Percentiles rank a stretch among this genome's conserved stretches.
These are phyloP conservation scores for Lichtheimia ornata DNA, from an alignment of 371 early-diverging fungal species.

Conservation along the genomic window DNA sequence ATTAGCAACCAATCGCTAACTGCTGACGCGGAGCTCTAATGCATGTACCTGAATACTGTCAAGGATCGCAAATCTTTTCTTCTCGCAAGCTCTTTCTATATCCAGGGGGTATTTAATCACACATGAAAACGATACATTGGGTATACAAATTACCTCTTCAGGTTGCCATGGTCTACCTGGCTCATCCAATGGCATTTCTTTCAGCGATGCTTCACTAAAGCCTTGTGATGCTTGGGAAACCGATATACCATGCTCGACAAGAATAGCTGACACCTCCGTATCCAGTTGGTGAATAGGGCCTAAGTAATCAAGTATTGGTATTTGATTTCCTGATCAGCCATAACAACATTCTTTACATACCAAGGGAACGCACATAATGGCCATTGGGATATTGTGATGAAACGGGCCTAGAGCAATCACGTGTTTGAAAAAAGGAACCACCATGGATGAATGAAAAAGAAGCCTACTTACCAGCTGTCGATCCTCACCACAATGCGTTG, in stretches of 20 bases:
- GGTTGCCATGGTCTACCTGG: conserved; percentile 60
- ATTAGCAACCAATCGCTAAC: background rate
- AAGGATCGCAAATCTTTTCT: conserved; percentile 59
- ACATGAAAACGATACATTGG: background rate
- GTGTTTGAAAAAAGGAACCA: background rate
- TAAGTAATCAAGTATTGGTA: conserved; percentile 34
- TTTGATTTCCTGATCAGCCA: background rate
- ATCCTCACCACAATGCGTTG: conserved; percentile 89
- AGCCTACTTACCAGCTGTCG: conserved; percentile 73
- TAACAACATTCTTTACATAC: conserved; percentile 17
- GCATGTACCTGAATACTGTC: conserved; percentile 41
- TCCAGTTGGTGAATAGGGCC: conserved; percentile 69
- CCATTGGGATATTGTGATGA: conserved; percentile 85
- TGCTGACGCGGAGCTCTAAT: background rate
- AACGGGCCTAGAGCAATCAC: conserved; percentile 39
- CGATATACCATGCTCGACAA: conserved; percentile 80
- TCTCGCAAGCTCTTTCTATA: conserved; percentile 47
- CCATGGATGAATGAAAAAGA: conserved; percentile 5
- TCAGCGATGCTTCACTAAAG: conserved; percentile 66
- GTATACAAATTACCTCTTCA: conserved; percentile 21
- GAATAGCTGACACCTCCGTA: conserved; percentile 74
- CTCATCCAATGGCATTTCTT: conserved; percentile 71
- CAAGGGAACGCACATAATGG: conserved; percentile 87
- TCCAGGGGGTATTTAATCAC: background rate
- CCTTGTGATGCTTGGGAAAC: conserved; percentile 71